Conservation (phyloP, 1,284 basidiomycete genomes). For the Ustilago esculenta region DNA sequence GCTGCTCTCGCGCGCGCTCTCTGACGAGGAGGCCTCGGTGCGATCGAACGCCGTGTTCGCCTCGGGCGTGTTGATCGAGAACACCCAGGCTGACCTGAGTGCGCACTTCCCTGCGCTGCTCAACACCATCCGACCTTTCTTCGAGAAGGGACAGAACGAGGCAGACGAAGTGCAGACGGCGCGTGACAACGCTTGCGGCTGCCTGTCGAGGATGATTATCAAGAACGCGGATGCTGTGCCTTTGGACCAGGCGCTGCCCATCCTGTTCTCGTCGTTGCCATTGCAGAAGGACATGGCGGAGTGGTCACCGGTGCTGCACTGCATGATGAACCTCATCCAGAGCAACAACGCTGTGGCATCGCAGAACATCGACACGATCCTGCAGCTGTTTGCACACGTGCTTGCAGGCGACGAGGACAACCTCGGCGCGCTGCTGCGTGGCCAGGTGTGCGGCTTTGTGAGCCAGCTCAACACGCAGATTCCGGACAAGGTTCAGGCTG, state of each 20-base stretch:
- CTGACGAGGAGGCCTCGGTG: constrained; percentile 88
- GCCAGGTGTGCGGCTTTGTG: constrained; percentile 72
- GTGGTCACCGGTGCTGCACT: constrained; percentile 79
- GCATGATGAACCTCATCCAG: constrained; percentile 87
- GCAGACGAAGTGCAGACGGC: constrained; percentile 79
- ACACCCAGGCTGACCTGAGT: constrained; percentile 84
- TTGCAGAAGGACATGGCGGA: constrained; percentile 83
- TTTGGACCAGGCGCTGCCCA: constrained; percentile 84
- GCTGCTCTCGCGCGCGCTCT: constrained; percentile 72
- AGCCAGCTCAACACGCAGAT: constrained; percentile 78
- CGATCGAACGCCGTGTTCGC: constrained; percentile 97
- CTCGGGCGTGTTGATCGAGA: constrained; percentile 87
- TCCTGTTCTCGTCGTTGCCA: constrained; percentile 84
- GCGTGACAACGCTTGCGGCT: constrained; percentile 94
- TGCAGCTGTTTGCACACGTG: constrained; percentile 84
- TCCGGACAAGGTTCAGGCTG: constrained; percentile 78
- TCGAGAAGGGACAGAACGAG: constrained; percentile 73
- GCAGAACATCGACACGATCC: constrained; percentile 80
- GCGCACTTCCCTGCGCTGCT: constrained; percentile 84
- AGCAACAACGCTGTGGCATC: constrained; percentile 76
- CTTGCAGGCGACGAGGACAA: constrained; percentile 70
- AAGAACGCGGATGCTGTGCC: constrained; percentile 85
- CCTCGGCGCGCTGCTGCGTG: constrained; percentile 69
- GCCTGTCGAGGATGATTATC: constrained; percentile 86
- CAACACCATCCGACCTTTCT: constrained; percentile 81